Conservation (phyloP, 305 asterid species). For the Stenogyne calaminthoides region DNA sequence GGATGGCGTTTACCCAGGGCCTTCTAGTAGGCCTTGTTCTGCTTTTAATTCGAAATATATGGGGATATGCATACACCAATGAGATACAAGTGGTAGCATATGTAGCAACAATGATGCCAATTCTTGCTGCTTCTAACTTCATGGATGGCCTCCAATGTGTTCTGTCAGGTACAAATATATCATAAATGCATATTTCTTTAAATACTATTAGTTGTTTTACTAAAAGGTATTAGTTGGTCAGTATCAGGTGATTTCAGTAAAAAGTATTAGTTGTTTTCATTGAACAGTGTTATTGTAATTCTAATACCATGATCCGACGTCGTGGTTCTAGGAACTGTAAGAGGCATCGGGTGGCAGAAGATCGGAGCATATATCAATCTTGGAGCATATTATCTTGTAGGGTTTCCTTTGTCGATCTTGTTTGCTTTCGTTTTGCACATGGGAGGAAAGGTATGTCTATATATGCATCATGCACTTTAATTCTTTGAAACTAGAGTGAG, state of each 20-base stretch:
- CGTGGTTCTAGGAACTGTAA: conserved; percentile 50
- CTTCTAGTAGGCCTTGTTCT: conserved; percentile 47
- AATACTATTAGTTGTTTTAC: too few species aligned
- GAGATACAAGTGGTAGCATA: conserved; percentile 60
- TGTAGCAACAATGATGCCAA: conserved; percentile 71
- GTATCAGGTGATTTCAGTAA: too few species aligned
- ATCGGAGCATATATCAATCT: conserved; percentile 77
- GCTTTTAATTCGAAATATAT: conserved; percentile 48
- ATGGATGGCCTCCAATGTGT: conserved; percentile 78
- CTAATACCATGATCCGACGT: neutral
- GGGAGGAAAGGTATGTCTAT: conserved; percentile 63
- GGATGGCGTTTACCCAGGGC: conserved; percentile 52
- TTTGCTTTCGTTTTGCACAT: conserved; percentile 62
- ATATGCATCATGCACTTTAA: neutral
- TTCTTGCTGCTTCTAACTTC: conserved; percentile 74
- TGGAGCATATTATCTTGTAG: conserved; percentile 84
- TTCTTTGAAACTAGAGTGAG: neutral
- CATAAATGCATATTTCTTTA: neutral
- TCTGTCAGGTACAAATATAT: conserved; percentile 57
- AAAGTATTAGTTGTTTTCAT: too few species aligned
- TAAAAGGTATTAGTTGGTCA: too few species aligned
- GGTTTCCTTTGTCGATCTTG: conserved; percentile 65
- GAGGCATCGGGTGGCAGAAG: conserved; percentile 87
- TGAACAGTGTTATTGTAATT: too few species aligned
- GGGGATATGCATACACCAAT: conserved; percentile 80